Percentiles rank a stretch among this genome's conserved stretches.
Evolutionary conservation across 1,139 yeast species (phyloP).

Genomic region (Geotrichum bryndzae): DNA sequence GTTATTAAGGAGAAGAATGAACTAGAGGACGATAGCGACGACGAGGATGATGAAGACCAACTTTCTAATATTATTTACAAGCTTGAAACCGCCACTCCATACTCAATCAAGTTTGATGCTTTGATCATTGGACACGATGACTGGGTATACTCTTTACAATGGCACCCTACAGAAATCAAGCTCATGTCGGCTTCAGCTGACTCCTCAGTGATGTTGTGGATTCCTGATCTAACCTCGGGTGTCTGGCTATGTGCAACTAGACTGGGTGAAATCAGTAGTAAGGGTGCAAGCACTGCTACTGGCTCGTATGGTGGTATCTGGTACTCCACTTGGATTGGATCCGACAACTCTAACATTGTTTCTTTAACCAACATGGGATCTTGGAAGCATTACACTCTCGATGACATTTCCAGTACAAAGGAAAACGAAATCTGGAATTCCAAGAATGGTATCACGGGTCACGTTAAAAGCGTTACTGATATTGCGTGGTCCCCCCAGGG

Average conservation of each 20-base stretch:
- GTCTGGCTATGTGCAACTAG: constrained; percentile 82
- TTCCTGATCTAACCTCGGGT: constrained; percentile 78
- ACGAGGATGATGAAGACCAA: constrained; percentile 18
- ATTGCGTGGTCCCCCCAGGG: constrained; percentile 71
- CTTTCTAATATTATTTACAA: constrained; percentile 29
- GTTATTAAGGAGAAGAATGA: constrained; percentile 9
- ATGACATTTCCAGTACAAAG: constrained; percentile 16
- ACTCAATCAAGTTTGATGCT: constrained; percentile 78
- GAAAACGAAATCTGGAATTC: constrained; percentile 44
- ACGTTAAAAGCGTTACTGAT: constrained; percentile 69
- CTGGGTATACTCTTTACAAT: constrained; percentile 81
- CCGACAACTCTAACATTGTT: constrained; percentile 57
- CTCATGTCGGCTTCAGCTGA: constrained; percentile 85
- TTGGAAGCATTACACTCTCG: constrained; percentile 65
- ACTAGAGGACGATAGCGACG: constrained; percentile 20
- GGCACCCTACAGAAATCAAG: constrained; percentile 57
- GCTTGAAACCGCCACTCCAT: constrained; percentile 30
- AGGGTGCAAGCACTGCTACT: constrained; percentile 97
- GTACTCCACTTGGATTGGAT: constrained; percentile 74
- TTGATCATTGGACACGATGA: constrained; percentile 97
- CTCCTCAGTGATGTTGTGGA: constrained; percentile 94
- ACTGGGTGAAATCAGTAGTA: constrained; percentile 85
- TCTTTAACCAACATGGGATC: constrained; percentile 78
- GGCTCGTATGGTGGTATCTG: constrained; percentile 98
- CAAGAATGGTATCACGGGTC: constrained; percentile 65